Base-by-base conservation (phyloP, 1,284 basidiomycete species). In the Schizopora paradoxa region DNA sequence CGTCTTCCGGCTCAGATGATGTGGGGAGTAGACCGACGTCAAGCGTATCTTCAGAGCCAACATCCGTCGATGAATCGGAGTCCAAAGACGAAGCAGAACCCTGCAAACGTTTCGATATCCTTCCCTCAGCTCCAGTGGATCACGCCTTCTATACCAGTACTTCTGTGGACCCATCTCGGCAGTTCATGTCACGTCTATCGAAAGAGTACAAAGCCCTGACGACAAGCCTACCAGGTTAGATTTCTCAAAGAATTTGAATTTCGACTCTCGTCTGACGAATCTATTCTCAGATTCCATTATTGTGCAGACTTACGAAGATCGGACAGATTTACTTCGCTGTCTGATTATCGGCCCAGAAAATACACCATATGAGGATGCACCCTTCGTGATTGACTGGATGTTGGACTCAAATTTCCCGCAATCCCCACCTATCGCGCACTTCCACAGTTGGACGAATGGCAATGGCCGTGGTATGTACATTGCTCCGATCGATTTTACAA, bases 301-400 rank as follows among this genome's bases (percentile, higher is more conserved):
- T 48, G 79, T 87, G 44, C 75, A 82, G 49, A 79, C 79, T 29
- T 88, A 77, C 52, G 86, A 88, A 63, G 87, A 95, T 60, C 79
- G 93, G 18, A 73, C 79, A 29, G 93, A 97, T 66, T 74, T 97
- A 21, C 64, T 96, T 49, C 78, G 93, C 27, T 89, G 80, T 55
- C 71, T 97, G 45, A 96, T 96, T 55, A 84, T 97, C 54, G 93
- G 93, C 8, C 91, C 92, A 48, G 82, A 89, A 57, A 93, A 93
- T 50, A 97, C 93, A 6, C 93, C 93, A 13, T 94, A 93, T 57
- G 81, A 91, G 61, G 85, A 95, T 62, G 91, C 91, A 16, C 92
- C 93, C 0, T 94, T 96, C 63, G 82, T 96, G 23, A 93, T 96
- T 49, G 93, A 97, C 66, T 91, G 94, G 77, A 84, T 86, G 74